Evolutionary conservation across 164 flowering plant species (phyloP).

Genomic region (Buxus sempervirens): DNA sequence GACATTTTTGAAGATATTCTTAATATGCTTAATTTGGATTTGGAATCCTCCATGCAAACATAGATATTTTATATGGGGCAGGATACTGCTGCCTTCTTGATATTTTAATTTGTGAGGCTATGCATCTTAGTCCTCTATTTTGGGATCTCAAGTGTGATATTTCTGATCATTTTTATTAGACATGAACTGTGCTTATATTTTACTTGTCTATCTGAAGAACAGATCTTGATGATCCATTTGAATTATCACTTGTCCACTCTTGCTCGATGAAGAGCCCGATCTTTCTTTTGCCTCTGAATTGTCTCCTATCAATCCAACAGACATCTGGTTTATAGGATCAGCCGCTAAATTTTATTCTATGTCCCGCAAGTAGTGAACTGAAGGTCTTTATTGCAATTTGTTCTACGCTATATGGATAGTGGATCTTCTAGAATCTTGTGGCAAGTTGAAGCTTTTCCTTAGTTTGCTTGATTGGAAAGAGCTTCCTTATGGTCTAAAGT

Average conservation of each 20-base stretch:
- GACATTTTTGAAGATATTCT: slow-evolving; percentile 22
- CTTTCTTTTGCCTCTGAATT: too few species aligned
- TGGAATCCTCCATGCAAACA: slow-evolving; percentile 5
- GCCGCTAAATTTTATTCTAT: not conserved
- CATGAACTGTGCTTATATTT: not conserved
- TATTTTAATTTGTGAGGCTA: not conserved
- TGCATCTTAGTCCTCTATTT: not conserved
- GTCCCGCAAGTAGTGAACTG: not conserved
- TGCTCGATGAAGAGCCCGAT: too few species aligned
- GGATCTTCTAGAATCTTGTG: not conserved
- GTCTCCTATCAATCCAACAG: not conserved
- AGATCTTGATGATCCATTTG: slow-evolving; percentile 2
- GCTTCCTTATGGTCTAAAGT: not conserved
- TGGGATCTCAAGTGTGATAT: not conserved
- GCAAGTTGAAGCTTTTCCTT: slow-evolving; percentile 1
- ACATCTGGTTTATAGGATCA: not conserved
- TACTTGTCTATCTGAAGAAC: not conserved
- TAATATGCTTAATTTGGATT: slow-evolving; percentile 8
- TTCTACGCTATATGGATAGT: not conserved
- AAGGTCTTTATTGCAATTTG: not conserved
- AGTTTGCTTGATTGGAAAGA: not conserved
- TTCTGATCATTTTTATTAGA: not conserved
- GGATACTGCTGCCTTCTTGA: not conserved
- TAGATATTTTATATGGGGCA: slow-evolving; percentile 9
- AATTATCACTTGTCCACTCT: not conserved